These are phyloP conservation scores for Leccinum subtestaceum DNA, from an alignment of 768 basidiomycete genomes.

Conservation along the genomic window DNA sequence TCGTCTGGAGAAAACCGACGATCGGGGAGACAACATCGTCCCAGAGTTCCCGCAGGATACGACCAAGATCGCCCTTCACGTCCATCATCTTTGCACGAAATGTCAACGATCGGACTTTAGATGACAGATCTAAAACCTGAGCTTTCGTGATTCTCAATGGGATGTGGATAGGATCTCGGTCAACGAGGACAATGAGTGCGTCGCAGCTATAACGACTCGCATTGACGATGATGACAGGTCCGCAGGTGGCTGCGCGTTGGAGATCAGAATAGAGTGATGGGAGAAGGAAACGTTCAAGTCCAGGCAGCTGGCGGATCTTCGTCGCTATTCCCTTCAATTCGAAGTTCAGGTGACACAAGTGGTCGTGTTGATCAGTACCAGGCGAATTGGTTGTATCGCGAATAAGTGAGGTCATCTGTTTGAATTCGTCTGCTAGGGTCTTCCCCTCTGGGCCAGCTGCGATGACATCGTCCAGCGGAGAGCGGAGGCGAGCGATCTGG, in stretches of 20 bases:
- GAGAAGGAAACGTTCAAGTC: not conserved
- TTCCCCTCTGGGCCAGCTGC: not conserved
- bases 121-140: not conserved
- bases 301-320: not conserved
- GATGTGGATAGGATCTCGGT: not conserved
- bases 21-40: not conserved
- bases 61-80: not conserved
- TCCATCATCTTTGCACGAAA: not conserved
- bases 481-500: not conserved
- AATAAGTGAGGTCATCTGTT: not conserved
- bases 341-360: not conserved
- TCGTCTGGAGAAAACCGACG: not conserved
- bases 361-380: not conserved
- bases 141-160: not conserved
- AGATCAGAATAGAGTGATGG: not conserved
- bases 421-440: not conserved
- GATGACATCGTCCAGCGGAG: not conserved
- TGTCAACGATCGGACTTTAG: not conserved
- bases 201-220: not conserved
- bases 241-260: not conserved
- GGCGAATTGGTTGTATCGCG: not conserved
- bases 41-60: not conserved
- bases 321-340: not conserved
- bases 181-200: not conserved
- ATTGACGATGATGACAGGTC: not conserved